Percentiles rank a stretch among this genome's conserved stretches.
phyloP scores from a whole-genome alignment of 1,284 basidiomycete genomes.

The Trametes polyzona region DNA sequence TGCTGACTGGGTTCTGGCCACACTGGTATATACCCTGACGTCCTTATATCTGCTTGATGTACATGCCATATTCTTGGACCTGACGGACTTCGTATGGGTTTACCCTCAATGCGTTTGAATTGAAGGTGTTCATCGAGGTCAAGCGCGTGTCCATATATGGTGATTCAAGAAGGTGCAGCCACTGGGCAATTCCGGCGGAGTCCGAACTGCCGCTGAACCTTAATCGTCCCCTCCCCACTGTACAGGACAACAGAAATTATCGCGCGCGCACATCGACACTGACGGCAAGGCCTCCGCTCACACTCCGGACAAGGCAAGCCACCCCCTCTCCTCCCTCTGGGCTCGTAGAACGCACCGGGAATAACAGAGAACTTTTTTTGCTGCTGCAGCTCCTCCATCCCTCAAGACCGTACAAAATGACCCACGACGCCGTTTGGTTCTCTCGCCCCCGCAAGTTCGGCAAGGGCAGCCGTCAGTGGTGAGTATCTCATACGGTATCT shows the following conservation, averaged over 20 bases:
- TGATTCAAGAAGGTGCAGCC: not conserved
- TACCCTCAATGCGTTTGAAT: not conserved
- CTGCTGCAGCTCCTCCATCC: slow-evolving; percentile 10
- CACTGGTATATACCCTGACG: too few relatives aligned
- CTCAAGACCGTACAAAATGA: slow-evolving; percentile 61
- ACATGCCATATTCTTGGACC: not conserved
- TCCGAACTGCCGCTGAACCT: slow-evolving; percentile 17
- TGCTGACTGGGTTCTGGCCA: too few relatives aligned
- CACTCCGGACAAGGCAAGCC: slow-evolving; percentile 25
- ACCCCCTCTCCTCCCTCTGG: not conserved
- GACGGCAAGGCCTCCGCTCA: slow-evolving; percentile 25
- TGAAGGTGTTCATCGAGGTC: not conserved
- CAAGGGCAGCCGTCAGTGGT: slow-evolving; percentile 96
- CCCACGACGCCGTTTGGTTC: slow-evolving; percentile 92
- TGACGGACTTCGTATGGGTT: not conserved
- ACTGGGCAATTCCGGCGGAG: slow-evolving; percentile 6
- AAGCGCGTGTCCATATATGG: not conserved
- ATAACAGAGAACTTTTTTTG: not conserved
- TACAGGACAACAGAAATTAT: slow-evolving; percentile 28
- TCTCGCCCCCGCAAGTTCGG: slow-evolving; percentile 94
- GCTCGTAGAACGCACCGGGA: not conserved
- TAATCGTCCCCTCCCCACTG: slow-evolving; percentile 16
- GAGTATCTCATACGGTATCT: slow-evolving; percentile 33
- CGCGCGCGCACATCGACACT: slow-evolving; percentile 24
- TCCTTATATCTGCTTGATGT: slow-evolving; percentile 5